Percentiles rank a stretch among this genome's conserved stretches.
Conservation (phyloP, 306 rosid species). For the Ochetophila trinervis region DNA sequence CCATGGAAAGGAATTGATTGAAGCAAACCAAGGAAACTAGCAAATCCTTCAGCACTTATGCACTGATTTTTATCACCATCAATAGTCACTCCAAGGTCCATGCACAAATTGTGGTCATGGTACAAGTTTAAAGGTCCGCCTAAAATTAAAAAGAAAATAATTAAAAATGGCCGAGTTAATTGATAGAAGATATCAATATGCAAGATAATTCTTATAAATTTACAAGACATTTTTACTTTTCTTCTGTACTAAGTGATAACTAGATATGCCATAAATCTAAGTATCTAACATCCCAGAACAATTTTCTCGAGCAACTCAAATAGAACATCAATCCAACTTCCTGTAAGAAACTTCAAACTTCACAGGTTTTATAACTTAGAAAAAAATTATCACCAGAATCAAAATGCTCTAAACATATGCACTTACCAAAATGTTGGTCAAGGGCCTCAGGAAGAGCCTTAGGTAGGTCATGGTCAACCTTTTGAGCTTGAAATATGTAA, state of each 20-base stretch:
- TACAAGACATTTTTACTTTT: not conserved
- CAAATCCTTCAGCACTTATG: conserved; percentile 78
- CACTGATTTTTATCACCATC: conserved; percentile 64
- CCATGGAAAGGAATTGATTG: conserved; percentile 88
- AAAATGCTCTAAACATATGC: conserved; percentile 21
- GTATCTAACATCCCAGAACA: not conserved
- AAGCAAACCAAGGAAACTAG: conserved; percentile 75
- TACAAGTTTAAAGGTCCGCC: conserved; percentile 67
- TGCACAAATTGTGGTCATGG: conserved; percentile 66
- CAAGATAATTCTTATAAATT: not conserved
- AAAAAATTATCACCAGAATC: not conserved
- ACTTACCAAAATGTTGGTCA: conserved; percentile 66
- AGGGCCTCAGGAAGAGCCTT: conserved; percentile 54
- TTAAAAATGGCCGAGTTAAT: conserved; percentile 1
- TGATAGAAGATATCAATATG: conserved; percentile 11
- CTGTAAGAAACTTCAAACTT: not conserved
- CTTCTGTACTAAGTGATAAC: not conserved
- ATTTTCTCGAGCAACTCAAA: not conserved
- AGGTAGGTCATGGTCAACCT: conserved; percentile 46
- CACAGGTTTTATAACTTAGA: not conserved
- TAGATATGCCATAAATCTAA: no score
- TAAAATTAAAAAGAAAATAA: conserved; percentile 28
- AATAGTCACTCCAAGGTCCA: conserved; percentile 51
- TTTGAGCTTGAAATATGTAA: conserved; percentile 43
- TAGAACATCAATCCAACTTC: not conserved